Percentiles rank a stretch among this genome's conserved stretches.
These are phyloP conservation scores for Alloascoidea africana DNA, from an alignment of 805 yeast genomes.

Conservation along the genomic window DNA sequence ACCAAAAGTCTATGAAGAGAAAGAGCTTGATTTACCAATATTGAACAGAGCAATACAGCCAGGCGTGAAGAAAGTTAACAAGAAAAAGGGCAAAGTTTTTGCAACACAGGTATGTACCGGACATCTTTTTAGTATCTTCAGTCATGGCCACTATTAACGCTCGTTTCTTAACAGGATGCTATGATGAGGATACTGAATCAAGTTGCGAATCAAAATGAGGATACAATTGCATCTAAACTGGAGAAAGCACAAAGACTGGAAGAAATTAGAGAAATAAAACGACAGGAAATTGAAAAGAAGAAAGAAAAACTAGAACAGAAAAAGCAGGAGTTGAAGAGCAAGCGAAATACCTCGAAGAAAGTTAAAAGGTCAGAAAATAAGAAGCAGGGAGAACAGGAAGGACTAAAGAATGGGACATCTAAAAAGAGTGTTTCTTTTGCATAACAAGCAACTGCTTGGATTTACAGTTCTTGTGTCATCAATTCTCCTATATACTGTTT, in stretches of 20 bases:
- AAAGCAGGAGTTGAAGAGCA: conserved; percentile 61
- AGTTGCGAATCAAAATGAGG: conserved; percentile 72
- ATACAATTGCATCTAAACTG: conserved; percentile 69
- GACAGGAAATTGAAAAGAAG: conserved; percentile 74
- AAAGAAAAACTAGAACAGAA: conserved; percentile 63
- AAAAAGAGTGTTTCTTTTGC: conserved; percentile 5
- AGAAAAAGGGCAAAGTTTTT: conserved; percentile 48
- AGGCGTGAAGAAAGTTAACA: conserved; percentile 60
- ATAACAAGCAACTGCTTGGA: conserved; percentile 5
- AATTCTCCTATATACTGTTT: neutral
- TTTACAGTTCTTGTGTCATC: conserved; percentile 5
- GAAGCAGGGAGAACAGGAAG: conserved; percentile 47
- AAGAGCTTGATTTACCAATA: conserved; percentile 64
- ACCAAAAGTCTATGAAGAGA: conserved; percentile 40
- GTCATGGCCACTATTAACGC: neutral
- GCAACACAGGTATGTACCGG: conserved; percentile 8
- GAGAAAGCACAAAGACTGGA: conserved; percentile 85
- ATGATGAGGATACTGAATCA: conserved; percentile 60
- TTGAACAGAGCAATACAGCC: conserved; percentile 77
- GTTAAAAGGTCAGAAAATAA: neutral
- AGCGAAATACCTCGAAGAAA: conserved; percentile 31
- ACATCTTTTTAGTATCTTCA: neutral
- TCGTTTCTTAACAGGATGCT: conserved; percentile 43
- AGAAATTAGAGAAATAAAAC: conserved; percentile 74
- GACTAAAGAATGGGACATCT: conserved; percentile 31